Conservation (phyloP, 352 stramenopile genomes). For the Phytopythium mirpurense region DNA sequence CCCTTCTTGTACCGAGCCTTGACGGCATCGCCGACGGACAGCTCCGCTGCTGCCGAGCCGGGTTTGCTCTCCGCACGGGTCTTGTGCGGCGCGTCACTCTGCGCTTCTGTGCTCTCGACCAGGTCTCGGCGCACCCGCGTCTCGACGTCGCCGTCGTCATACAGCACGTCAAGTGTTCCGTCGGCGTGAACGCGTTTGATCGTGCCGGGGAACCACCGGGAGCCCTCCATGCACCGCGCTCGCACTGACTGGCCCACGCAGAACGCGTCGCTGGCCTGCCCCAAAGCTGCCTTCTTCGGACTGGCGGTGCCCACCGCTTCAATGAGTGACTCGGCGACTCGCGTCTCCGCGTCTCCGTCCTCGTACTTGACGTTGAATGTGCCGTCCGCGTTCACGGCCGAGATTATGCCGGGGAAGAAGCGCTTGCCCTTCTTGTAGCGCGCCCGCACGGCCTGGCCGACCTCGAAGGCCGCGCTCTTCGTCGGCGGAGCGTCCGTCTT, state of each 20-base stretch:
- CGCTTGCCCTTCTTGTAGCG: constrained; percentile 40
- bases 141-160: constrained; percentile 61
- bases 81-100: constrained; percentile 7
- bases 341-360: constrained; percentile 38
- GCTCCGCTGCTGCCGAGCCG: neutral
- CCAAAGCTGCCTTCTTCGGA: constrained; percentile 1
- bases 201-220: constrained; percentile 39
- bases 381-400: constrained; percentile 31
- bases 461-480: constrained; percentile 10
- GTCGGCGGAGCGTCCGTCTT: constrained; percentile 5
- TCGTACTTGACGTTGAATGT: constrained; percentile 72
- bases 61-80: constrained; percentile 1
- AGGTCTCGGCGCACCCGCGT: constrained; percentile 25
- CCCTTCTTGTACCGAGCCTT: constrained; percentile 40
- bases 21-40: constrained; percentile 15
- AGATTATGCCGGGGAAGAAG: constrained; percentile 43
- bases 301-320: constrained; percentile 10
- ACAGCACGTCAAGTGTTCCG: constrained; percentile 57
- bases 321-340: constrained; percentile 20
- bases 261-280: constrained; percentile 9
- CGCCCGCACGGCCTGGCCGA: constrained; percentile 32
- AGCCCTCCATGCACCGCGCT: constrained; percentile 4
- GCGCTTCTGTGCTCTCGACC: constrained; percentile 14
- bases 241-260: constrained; percentile 27
- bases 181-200: constrained; percentile 47